Percentiles rank a stretch among this genome's conserved stretches.
Conservation (phyloP, 2,329 filamentous ascomycete species). For the Cordyceps cicadae region DNA sequence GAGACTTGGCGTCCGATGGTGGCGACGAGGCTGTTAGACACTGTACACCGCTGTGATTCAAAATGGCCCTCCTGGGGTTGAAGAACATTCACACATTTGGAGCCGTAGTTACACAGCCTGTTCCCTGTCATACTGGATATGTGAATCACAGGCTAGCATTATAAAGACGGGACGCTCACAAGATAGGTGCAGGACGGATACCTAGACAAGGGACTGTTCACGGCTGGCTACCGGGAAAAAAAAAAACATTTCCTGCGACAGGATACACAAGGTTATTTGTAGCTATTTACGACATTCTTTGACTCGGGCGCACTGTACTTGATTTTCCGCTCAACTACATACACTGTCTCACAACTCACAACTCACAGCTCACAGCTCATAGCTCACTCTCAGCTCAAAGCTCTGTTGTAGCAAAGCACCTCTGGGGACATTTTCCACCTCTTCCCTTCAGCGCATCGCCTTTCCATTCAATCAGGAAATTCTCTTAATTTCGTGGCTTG, state of each 20-base stretch:
- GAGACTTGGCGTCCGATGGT: not conserved
- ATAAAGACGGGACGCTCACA: no score
- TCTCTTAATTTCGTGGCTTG: conserved; percentile 5
- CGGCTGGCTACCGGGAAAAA: no score
- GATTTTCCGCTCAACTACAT: no score
- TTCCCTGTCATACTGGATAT: not conserved
- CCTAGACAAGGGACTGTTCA: no score
- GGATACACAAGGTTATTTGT: no score
- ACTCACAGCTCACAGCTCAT: not conserved
- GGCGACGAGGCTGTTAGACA: not conserved
- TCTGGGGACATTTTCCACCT: not conserved
- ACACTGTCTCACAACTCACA: no score
- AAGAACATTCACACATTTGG: not conserved
- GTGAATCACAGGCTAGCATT: not conserved
- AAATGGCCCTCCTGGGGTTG: not conserved
- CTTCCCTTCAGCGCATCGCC: not conserved
- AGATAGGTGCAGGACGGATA: no score
- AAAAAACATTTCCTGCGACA: no score
- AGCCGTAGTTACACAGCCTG: not conserved
- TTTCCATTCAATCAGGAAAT: not conserved
- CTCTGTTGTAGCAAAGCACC: not conserved
- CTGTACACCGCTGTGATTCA: not conserved
- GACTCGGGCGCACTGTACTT: no score
- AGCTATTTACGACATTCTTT: no score
- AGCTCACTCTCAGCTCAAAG: not conserved